These are phyloP conservation scores for Cercospora sesami DNA, from an alignment of 2,329 filamentous ascomycete species.

Conservation along the genomic window DNA sequence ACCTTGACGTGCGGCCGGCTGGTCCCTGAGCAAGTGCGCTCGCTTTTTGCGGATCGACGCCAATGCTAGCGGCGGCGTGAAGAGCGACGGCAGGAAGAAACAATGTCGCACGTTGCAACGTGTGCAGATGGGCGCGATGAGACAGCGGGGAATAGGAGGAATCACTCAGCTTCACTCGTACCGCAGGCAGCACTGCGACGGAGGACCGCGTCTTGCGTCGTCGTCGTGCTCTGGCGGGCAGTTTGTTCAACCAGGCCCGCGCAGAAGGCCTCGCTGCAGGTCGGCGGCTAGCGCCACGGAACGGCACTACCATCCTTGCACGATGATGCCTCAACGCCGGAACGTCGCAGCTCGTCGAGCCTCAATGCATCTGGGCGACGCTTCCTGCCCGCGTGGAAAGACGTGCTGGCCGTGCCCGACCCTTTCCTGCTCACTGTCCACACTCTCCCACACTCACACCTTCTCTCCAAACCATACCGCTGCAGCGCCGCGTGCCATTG, in stretches of 20 bases:
- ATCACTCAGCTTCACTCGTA: not conserved
- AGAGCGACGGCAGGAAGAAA: not conserved
- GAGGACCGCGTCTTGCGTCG: not conserved
- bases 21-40: not conserved
- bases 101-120: not conserved
- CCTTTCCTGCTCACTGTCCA: not conserved
- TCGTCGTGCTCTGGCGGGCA: not conserved
- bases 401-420: not conserved
- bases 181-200: constrained; percentile 1
- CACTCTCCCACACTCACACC: not conserved
- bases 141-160: not conserved
- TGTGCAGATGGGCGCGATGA: not conserved
- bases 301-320: constrained; percentile 7
- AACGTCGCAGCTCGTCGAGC: constrained; percentile 10
- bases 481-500: not conserved
- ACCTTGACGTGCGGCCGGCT: not conserved
- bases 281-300: constrained; percentile 7
- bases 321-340: constrained; percentile 14
- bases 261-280: constrained; percentile 2
- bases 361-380: constrained; percentile 8
- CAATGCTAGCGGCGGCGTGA: not conserved
- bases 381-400: not conserved
- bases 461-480: not conserved
- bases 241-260: not conserved
- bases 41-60: not conserved